Percentiles rank a stretch among this genome's conserved stretches.
These are phyloP conservation scores for Phytophthora chlamydospora DNA, from an alignment of 352 stramenopile species.

Conservation along the genomic window DNA sequence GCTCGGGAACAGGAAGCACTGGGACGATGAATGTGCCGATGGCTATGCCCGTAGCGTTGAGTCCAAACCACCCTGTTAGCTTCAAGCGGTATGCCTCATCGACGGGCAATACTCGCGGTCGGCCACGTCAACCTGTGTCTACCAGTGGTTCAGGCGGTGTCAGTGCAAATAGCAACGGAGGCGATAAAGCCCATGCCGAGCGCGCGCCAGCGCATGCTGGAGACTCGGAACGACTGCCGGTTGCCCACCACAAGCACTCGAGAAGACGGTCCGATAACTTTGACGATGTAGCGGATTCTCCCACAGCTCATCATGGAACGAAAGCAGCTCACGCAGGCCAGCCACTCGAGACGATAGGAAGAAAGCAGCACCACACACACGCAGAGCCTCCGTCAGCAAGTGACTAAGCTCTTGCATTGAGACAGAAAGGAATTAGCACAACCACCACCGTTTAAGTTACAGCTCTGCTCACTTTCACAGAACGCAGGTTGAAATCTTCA, in stretches of 20 bases:
- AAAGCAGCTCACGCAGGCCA: conserved; percentile 25
- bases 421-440: conserved; percentile 22
- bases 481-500: too few relatives aligned
- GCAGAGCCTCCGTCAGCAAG: conserved; percentile 18
- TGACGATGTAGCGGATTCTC: conserved; percentile 37
- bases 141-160: conserved; percentile 17
- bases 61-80: conserved; percentile 38
- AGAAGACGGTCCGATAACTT: conserved; percentile 56
- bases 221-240: conserved; percentile 50
- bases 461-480: conserved; percentile 11
- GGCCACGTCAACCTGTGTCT: conserved; percentile 37
- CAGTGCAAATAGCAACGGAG: conserved; percentile 32
- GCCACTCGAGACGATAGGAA: conserved; percentile 35
- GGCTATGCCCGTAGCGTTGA: conserved; percentile 33
- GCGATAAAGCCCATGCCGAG: conserved; percentile 55
- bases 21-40: conserved; percentile 26
- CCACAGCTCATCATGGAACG: conserved; percentile 21
- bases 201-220: conserved; percentile 50
- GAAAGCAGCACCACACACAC: conserved; percentile 26
- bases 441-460: conserved; percentile 30
- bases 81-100: conserved; percentile 67
- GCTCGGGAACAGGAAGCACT: conserved; percentile 26
- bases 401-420: conserved; percentile 20
- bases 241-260: conserved; percentile 52
- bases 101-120: conserved; percentile 42